Conservation (phyloP, 2,329 filamentous ascomycete species). For the Beauveria caledonica region DNA sequence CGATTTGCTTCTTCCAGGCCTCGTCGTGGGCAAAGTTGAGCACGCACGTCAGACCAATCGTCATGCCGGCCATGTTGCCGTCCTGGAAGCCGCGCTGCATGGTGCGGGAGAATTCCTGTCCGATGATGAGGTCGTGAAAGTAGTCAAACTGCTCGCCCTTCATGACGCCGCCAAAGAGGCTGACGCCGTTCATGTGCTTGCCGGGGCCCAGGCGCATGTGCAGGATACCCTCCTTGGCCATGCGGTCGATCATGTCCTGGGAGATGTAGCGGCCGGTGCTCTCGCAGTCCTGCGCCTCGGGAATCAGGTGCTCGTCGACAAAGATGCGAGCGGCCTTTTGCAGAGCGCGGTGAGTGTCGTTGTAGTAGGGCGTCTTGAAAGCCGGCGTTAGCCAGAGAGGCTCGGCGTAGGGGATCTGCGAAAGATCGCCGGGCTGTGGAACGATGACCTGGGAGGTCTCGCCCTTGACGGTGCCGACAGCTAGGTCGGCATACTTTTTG, state of each 20-base stretch:
- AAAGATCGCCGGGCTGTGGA: conserved; percentile 62
- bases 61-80: conserved; percentile 81
- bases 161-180: conserved; percentile 59
- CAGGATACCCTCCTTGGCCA: conserved; percentile 65
- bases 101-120: conserved; percentile 63
- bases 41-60: conserved; percentile 71
- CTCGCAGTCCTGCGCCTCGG: conserved; percentile 71
- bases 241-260: conserved; percentile 66
- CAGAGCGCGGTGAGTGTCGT: conserved; percentile 60
- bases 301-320: conserved; percentile 60
- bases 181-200: conserved; percentile 66
- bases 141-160: conserved; percentile 79
- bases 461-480: conserved; percentile 65
- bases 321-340: conserved; percentile 66
- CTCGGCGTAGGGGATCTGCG: conserved; percentile 73
- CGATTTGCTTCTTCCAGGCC: conserved; percentile 56
- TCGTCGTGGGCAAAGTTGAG: conserved; percentile 68
- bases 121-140: conserved; percentile 72
- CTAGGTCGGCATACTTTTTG: conserved; percentile 65
- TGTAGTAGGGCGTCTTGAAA: conserved; percentile 76
- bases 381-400: conserved; percentile 71
- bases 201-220: conserved; percentile 81
- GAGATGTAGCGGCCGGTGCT: conserved; percentile 62
- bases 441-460: conserved; percentile 69
- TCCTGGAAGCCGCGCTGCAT: conserved; percentile 78